A percentile compares a stretch with the other conserved stretches of the same genome.
These are phyloP conservation scores for Arthrobotrys musiformis DNA, from an alignment of 2,329 filamentous ascomycete genomes.

Conservation along the genomic window DNA sequence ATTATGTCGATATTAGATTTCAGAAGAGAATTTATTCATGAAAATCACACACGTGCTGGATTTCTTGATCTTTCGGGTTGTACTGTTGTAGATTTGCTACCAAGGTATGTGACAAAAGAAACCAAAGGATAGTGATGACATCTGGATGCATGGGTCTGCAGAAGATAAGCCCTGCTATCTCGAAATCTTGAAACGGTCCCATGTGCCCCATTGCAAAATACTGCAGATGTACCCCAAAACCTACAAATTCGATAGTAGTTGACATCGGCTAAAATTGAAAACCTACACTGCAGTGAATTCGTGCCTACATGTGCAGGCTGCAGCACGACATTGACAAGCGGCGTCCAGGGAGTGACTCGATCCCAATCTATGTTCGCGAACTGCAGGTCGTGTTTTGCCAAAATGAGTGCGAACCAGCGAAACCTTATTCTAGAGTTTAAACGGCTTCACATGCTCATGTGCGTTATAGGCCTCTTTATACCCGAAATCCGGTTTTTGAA, in stretches of 20 bases:
- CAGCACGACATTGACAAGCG: constrained; percentile 74
- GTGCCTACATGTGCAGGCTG: constrained; percentile 80
- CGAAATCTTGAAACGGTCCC: constrained; percentile 35
- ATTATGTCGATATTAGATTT: constrained; percentile 64
- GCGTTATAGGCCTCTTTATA: constrained; percentile 72
- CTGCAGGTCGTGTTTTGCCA: constrained; percentile 81
- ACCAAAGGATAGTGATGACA: not conserved
- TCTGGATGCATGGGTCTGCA: not conserved
- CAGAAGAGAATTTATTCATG: constrained; percentile 76
- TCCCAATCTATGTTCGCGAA: constrained; percentile 79
- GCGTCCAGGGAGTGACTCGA: constrained; percentile 74
- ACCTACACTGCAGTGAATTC: constrained; percentile 71
- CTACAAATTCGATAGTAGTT: constrained; percentile 12
- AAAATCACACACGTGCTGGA: constrained; percentile 75
- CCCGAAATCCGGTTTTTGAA: constrained; percentile 79
- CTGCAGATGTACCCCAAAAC: constrained; percentile 25
- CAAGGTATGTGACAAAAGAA: constrained; percentile 67
- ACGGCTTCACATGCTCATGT: constrained; percentile 39
- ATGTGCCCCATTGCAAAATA: constrained; percentile 52
- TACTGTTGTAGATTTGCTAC: constrained; percentile 78
- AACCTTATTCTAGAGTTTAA: constrained; percentile 29
- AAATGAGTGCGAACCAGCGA: constrained; percentile 70
- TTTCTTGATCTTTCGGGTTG: constrained; percentile 82
- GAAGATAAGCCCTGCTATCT: constrained; percentile 20
- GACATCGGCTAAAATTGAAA: constrained; percentile 47